phyloP scores from a whole-genome alignment of 495 filamentous ascomycete genomes.

The Lophium mytilinum region DNA sequence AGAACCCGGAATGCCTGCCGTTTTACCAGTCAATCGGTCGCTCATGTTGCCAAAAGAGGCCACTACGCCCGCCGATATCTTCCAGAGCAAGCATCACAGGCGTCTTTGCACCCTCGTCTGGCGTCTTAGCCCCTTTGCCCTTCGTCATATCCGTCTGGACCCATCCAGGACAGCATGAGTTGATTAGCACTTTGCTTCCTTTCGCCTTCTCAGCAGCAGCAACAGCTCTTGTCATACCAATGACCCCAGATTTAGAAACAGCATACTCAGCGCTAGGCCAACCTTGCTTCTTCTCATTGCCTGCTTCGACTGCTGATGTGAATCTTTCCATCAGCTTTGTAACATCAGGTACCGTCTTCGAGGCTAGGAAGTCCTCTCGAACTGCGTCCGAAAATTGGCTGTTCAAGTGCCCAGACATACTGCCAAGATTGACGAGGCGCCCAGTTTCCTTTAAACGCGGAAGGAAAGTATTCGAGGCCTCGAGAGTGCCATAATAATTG shows the following conservation, averaged over 20 bases:
- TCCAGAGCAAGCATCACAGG: slow-evolving; percentile 45
- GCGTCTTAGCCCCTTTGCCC: slow-evolving; percentile 24
- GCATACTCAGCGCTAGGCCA: slow-evolving; percentile 41
- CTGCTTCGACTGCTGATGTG: slow-evolving; percentile 32
- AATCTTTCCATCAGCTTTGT: slow-evolving; percentile 40
- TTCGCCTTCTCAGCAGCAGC: slow-evolving; percentile 32
- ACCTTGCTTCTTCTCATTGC: slow-evolving; percentile 37
- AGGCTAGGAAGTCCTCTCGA: slow-evolving; percentile 30
- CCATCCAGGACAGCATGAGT: slow-evolving; percentile 46
- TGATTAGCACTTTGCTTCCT: slow-evolving; percentile 36
- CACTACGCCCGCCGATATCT: slow-evolving; percentile 37
- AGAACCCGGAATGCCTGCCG: too few relatives aligned
- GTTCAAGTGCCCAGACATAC: slow-evolving; percentile 35
- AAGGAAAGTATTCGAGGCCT: slow-evolving; percentile 34
- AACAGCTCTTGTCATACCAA: slow-evolving; percentile 37
- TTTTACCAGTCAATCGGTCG: slow-evolving; percentile 37
- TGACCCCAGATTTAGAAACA: slow-evolving; percentile 41
- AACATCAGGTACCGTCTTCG: slow-evolving; percentile 33
- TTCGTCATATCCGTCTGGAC: slow-evolving; percentile 48
- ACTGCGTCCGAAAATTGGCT: slow-evolving; percentile 36
- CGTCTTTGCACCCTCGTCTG: slow-evolving; percentile 44
- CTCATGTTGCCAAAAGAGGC: slow-evolving; percentile 42
- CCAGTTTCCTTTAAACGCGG: slow-evolving; percentile 36
- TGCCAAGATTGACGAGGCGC: slow-evolving; percentile 43
- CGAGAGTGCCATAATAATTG: slow-evolving; percentile 45